These are phyloP conservation scores for Rhinocladiella similis DNA, from an alignment of 2,329 filamentous ascomycete species.

Conservation along the genomic window DNA sequence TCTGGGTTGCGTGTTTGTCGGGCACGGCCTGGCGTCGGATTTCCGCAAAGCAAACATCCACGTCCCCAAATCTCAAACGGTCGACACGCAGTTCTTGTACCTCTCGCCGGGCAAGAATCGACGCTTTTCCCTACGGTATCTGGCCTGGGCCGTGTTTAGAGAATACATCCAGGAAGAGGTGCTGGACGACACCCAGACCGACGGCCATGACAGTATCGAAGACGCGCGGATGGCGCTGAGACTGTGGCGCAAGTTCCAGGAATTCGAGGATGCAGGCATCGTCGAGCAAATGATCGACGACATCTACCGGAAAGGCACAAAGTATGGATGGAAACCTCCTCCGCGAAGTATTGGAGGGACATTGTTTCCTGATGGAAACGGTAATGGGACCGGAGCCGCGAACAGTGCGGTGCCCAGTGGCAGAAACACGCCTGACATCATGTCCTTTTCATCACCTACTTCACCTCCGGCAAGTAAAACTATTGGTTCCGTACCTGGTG, in stretches of 20 bases:
- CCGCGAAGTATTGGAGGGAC: conserved; percentile 34
- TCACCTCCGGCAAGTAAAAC: conserved; percentile 15
- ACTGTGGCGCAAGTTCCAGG: conserved; percentile 84
- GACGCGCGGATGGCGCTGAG: conserved; percentile 89
- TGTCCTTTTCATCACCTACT: conserved; percentile 13
- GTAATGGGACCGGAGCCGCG: conserved; percentile 16
- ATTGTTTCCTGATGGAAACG: conserved; percentile 28
- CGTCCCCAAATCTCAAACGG: conserved; percentile 83
- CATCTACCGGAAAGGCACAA: conserved; percentile 70
- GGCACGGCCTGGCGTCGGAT: conserved; percentile 90
- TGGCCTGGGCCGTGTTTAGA: conserved; percentile 87
- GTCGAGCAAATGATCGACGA: conserved; percentile 81
- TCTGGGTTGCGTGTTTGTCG: conserved; percentile 88
- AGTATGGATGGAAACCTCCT: conserved; percentile 59
- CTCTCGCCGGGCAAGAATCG: conserved; percentile 77
- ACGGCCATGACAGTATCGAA: conserved; percentile 85
- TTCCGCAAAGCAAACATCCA: conserved; percentile 99
- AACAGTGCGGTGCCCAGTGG: conserved; percentile 28
- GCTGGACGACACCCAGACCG: conserved; percentile 30
- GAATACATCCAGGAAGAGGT: conserved; percentile 91
- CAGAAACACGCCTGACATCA: conserved; percentile 32
- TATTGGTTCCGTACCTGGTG: conserved; percentile 9
- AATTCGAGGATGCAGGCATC: conserved; percentile 83
- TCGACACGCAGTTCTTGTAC: conserved; percentile 92
- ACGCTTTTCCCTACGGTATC: conserved; percentile 86